Base-by-base conservation (phyloP, 495 filamentous ascomycete genomes). In the Bacidia rubella region DNA sequence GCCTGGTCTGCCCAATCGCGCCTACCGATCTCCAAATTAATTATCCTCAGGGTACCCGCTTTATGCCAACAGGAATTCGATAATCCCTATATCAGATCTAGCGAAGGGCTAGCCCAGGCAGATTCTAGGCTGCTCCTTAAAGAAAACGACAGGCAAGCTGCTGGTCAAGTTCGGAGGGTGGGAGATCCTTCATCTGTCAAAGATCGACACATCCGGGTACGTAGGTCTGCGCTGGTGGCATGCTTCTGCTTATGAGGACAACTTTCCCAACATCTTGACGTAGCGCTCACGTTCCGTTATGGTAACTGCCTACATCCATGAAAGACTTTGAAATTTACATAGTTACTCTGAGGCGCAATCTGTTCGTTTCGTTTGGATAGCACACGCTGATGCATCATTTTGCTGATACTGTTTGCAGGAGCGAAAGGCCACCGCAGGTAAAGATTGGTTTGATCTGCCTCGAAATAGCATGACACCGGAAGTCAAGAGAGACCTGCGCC, bases 261-360 rank as follows among this genome's bases (percentile, higher is more conserved):
- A 76, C 70, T 62, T 70, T 74, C 75, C 68, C 74, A 73, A 62
- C 59, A 65, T 17, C 77, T 80, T 80, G 78, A 83, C 70, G 76
- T 75, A 72, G 80, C 74, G 67, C n/a, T 71, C 60, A 62, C 58
- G 72, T 74, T 76, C 79, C 85, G 85, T 90, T 68, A 80, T 89
- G 85, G 81, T 75, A 73, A n/a, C 73, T 71, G 68, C 75, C 80
- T 81, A 78, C 79, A 75, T 60, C 64, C 71, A 68, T 86, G 86
- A 88, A 78, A 88, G 83, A 67, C 68, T 74, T 68, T 77, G 15
- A n/a, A n/a, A 4, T 25, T 44, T 35, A 88, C 87, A 96, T 95
- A 98, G 92, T 98, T 98, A 98, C 92, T 90, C 90, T 95, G 90
- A 97, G 70, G 73, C 72, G 3, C 47, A 17, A 25, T 50, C 20